Evolutionary conservation across 441 rosid genomes (phyloP).

Genomic region (Sinapis alba): DNA sequence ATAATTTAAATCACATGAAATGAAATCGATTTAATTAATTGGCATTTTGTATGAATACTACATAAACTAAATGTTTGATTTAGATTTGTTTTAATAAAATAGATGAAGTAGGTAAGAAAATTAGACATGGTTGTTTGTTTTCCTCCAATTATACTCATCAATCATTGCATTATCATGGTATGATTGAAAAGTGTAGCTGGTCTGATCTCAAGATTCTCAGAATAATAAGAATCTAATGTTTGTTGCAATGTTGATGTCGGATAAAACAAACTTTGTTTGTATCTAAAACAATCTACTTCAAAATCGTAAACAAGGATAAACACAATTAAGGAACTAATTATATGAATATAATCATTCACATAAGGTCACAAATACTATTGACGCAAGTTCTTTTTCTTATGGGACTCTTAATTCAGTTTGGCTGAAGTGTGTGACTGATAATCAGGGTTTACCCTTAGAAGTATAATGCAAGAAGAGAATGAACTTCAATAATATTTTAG

Average conservation of each 20-base stretch:
- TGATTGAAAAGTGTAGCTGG: conserved; percentile 43
- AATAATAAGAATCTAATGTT: neutral
- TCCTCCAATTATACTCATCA: conserved; percentile 49
- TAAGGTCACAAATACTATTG: neutral
- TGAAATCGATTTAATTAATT: no score
- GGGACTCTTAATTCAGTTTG: neutral
- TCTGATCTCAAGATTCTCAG: neutral
- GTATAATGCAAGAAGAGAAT: no score
- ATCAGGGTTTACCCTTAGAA: no score
- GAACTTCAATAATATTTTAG: no score
- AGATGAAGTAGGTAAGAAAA: neutral
- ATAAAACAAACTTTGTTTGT: neutral
- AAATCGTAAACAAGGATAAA: conserved; percentile 35
- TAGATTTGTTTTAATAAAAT: no score
- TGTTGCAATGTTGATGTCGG: neutral
- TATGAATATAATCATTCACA: neutral
- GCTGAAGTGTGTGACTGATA: no score
- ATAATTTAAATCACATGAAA: no score
- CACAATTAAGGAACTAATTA: neutral
- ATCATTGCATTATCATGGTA: conserved; percentile 65
- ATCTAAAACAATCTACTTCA: neutral
- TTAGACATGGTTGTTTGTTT: neutral
- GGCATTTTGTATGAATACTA: no score
- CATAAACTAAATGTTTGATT: no score
- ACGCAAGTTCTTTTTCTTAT: neutral